Evolutionary conservation across 192 early-diverging fungal genomes (phyloP).

Genomic region (Jimgerdemannia flammicorona): DNA sequence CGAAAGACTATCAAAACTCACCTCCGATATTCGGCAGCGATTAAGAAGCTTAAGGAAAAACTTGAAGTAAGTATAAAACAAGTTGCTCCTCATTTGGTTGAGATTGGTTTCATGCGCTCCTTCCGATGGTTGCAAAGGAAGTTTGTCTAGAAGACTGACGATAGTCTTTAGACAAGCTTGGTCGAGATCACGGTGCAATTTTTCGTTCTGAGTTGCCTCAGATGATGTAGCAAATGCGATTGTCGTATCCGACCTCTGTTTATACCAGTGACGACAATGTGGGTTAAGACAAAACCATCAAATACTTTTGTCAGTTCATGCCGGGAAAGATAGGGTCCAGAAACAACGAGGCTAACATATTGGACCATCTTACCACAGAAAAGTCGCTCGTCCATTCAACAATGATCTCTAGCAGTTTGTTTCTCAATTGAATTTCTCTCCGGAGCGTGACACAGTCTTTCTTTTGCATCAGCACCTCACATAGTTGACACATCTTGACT

Average conservation of each 20-base stretch:
- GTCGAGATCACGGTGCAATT: slow-evolving; percentile 73
- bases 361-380: slow-evolving; percentile 38
- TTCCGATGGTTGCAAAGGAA: slow-evolving; percentile 70
- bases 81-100: slow-evolving; percentile 54
- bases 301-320: no score
- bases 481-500: slow-evolving; percentile 72
- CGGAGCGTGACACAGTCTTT: slow-evolving; percentile 69
- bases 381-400: slow-evolving; percentile 79
- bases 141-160: slow-evolving; percentile 58
- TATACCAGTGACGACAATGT: no score
- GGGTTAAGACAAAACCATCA: no score
- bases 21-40: slow-evolving; percentile 55
- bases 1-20: not conserved
- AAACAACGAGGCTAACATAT: not conserved
- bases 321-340: not conserved
- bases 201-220: slow-evolving; percentile 47
- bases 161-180: slow-evolving; percentile 75
- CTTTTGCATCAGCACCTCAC: slow-evolving; percentile 69
- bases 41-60: slow-evolving; percentile 77
- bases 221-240: slow-evolving; percentile 20
- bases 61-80: slow-evolving; percentile 70
- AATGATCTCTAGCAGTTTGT: slow-evolving; percentile 66
- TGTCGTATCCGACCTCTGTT: slow-evolving; percentile 22
- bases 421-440: slow-evolving; percentile 71
- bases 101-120: slow-evolving; percentile 52